Percentiles rank a stretch among this genome's conserved stretches.
These are phyloP conservation scores for Celoporthe dispersa DNA, from an alignment of 2,329 filamentous ascomycete species.

Conservation along the genomic window DNA sequence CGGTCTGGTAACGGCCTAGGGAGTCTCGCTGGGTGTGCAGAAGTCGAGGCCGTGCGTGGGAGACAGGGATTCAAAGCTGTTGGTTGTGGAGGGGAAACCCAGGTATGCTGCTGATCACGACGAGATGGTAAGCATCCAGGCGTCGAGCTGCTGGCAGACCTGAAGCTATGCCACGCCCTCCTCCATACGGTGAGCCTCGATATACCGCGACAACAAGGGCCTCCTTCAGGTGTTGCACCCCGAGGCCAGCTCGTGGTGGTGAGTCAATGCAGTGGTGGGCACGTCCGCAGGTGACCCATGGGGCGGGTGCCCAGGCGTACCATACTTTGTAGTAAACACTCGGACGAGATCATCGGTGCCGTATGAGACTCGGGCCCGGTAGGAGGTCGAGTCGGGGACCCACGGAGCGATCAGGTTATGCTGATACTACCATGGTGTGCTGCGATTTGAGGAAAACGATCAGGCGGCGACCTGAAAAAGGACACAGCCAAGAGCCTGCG, in stretches of 20 bases:
- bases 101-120: background rate
- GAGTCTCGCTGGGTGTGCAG: conserved; percentile 13
- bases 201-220: background rate
- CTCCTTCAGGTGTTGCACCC: too few relatives aligned
- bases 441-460: background rate
- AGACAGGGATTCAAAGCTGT: conserved; percentile 7
- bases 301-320: background rate
- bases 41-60: conserved; percentile 6
- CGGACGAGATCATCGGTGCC: conserved; percentile 10
- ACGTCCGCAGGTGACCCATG: background rate
- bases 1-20: conserved; percentile 11
- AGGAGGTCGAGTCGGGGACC: background rate
- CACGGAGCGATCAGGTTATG: background rate
- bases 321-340: background rate
- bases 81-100: background rate
- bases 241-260: background rate
- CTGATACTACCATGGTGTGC: background rate
- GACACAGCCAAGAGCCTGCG: background rate
- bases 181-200: background rate
- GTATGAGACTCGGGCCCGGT: conserved; percentile 10
- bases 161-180: background rate
- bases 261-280: background rate
- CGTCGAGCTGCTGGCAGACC: background rate
- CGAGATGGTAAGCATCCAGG: background rate
- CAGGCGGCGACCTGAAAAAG: background rate